Base-by-base conservation (phyloP, 78 protist genomes). In the Mastigamoeba balamuthi region DNA sequence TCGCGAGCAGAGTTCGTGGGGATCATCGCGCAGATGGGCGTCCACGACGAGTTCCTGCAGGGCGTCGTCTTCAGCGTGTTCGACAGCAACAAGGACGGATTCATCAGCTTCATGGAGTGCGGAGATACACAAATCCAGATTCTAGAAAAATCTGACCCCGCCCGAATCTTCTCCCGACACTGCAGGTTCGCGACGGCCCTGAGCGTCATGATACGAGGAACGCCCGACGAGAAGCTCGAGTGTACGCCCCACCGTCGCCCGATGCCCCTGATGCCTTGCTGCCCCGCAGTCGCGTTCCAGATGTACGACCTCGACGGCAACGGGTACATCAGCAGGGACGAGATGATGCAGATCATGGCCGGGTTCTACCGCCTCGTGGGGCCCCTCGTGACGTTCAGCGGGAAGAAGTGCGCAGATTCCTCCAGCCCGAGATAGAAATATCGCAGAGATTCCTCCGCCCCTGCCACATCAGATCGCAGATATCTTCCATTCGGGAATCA, bases 21-120 rank as follows among this genome's bases (percentile, higher is more conserved):
- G 42, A 72, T 85, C 27, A 85, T 85, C 79, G 48, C 77, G 10
- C 86, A 78, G 52, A 85, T 85, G 90, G 90, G 90, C 67, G 75
- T 85, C 6, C 82, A 52, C 3, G 90, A 85, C 64, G 28, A 40
- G 40, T 80, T 85, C 52, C 38, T 85, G 40, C 85, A 80, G 10
- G 82, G 75, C 23, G 52, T 85, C 35, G 35, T 85, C 29, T 85
- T 85, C 69, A 75, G 65, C 72, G 86, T 80, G 25, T 85, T 85
- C 41, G 90, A 85, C 69, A 53, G 64, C 37, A 78, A 85, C 73
- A 85, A 76, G 75, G 90, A 78, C 69, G 43, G 53, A 40, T 58
- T 80, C 23, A 80, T 85, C 25, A 85, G 75, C 52, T 85, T 85
- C 44, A 81, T 72, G 70, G 90, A 85, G 72, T 84, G 73, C 75